Base-by-base conservation (phyloP, 2,329 filamentous ascomycete genomes). In the Fusarium ambrosium region DNA sequence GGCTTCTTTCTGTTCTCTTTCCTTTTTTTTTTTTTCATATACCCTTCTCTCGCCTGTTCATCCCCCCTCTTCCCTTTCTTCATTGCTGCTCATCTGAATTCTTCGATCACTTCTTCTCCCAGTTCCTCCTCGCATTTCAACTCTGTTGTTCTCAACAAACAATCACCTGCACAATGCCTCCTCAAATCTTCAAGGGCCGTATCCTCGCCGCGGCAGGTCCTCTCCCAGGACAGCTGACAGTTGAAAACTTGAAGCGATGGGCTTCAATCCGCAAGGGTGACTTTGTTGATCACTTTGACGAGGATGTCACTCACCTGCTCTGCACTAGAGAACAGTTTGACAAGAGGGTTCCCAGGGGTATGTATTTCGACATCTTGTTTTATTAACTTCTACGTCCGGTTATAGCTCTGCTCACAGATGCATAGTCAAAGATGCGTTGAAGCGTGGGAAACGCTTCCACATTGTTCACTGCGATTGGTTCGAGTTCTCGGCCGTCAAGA, bases 261-360 rank as follows among this genome's bases (percentile, higher is more conserved):
- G 87, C 94, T 11, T 84, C 85, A 5, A 79, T 85, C 5, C 90
- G 93, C 68, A 91, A 90, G 8, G 95, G 93, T 2, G 81, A 67
- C 2, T 92, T 91, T 79, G 82, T 84, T 0, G 80, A 84, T 1
- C 83, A 86, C 0, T 82, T 94, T 20, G 86, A 85, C 29, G 80
- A 85, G 0, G 77, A 84, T 0, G 89, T 92, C 11, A 97, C 95
- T 0, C 95, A 97, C 82, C 84, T 98, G 0, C 87, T 98, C 24
- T 89, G 91, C 64, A 90, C 90, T 0, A 85, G 88, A 60, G 87
- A 90, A 37, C 89, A 92, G 18, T 95, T 90, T 81, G 87, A 88
- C 71, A 82, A 85, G 22, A 81, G 72, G 34, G 78, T 80, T 8
- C 78, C 85, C 1, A 80, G 81, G 69, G 81, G 86, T 85, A 79